Evolutionary conservation across 208 protist species (phyloP), one percentile per base, ranked within the genome.

Genomic region (Trypanosoma brucei): DNA sequence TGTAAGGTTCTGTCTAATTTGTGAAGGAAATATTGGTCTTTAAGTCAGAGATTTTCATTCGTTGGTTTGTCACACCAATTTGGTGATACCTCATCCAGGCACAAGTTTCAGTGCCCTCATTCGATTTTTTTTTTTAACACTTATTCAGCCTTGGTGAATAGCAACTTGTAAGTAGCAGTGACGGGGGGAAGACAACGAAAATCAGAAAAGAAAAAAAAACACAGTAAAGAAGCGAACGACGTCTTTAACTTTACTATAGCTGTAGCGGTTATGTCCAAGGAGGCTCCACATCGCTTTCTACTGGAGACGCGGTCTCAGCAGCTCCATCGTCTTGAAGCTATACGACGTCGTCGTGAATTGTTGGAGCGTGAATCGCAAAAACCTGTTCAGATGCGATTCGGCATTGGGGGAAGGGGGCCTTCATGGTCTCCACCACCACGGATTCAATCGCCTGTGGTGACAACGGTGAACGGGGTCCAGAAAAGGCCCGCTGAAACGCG

Each of bases 291-390:
- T 6, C 68, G 74, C 8, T 92, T 85, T 50, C 65, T 89, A 40
- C 51, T 78, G 71, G 70, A 86, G 68, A 93, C 86, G 6, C 76
- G 65, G n/a, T 90, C 86, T 46, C 83, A 87, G 72, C 74, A 86
- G 48, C 70, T 78, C 39, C 81, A 86, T 38, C 65, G 81, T 48
- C 75, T 84, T 44, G 83, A 90, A 53, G 72, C 66, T n/a, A 75
- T 93, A 39, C 79, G 80, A 31, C 76, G 74, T 8, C 74, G 81
- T 2, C 78, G 69, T 1, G 70, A 88, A 61, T 65, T 89, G 60
- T 58, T 85, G 11, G 71, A 81, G 55, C 59, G 70, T 2, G 83
- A 84, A 49, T 68, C 62, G 34, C 60, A 49, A 3, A 76, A 78
- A 52, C 81, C 70, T 7, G 75, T 78, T 1, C 76, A 60, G 3